Evolutionary conservation across 371 early-diverging fungal genomes (phyloP).

Genomic region (Coemansia sp.): DNA sequence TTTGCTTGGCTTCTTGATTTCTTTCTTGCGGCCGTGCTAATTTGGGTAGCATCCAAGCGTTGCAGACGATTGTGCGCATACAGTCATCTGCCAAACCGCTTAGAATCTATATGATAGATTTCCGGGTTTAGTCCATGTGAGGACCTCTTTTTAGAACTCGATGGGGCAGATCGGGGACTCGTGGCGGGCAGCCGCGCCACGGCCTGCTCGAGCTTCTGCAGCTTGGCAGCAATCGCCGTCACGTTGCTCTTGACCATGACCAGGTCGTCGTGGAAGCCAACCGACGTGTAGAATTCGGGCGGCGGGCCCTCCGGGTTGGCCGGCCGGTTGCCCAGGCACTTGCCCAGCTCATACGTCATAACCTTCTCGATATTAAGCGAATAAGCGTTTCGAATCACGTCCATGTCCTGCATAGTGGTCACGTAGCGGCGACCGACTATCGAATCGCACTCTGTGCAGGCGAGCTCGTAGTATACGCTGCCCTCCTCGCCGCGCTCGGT

Average conservation of each 20-base stretch:
- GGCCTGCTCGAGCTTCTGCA: conserved; percentile 38
- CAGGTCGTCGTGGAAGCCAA: conserved; percentile 31
- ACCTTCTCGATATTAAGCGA: conserved; percentile 37
- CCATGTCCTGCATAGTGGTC: conserved; percentile 36
- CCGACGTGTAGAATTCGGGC: conserved; percentile 42
- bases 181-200: conserved; percentile 17
- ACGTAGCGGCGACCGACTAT: conserved; percentile 33
- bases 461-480: conserved; percentile 36
- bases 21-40: background rate
- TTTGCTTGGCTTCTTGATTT: conserved; percentile 6
- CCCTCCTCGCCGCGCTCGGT: conserved; percentile 31
- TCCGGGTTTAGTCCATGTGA: conserved; percentile 33
- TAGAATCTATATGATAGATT: conserved; percentile 31
- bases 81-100: conserved; percentile 24
- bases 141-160: conserved; percentile 20
- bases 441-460: conserved; percentile 33
- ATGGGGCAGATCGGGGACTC: conserved; percentile 29
- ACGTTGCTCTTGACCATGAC: conserved; percentile 41
- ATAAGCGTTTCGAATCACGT: conserved; percentile 26
- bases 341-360: conserved; percentile 46
- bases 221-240: conserved; percentile 35
- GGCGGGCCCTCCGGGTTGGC: conserved; percentile 16
- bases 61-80: background rate
- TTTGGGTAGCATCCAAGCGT: background rate
- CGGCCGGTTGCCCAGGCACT: conserved; percentile 24